Percentiles rank a stretch among this genome's conserved stretches.
Evolutionary conservation across 768 basidiomycete genomes (phyloP).

Genomic region (Chalciporus piperatus): DNA sequence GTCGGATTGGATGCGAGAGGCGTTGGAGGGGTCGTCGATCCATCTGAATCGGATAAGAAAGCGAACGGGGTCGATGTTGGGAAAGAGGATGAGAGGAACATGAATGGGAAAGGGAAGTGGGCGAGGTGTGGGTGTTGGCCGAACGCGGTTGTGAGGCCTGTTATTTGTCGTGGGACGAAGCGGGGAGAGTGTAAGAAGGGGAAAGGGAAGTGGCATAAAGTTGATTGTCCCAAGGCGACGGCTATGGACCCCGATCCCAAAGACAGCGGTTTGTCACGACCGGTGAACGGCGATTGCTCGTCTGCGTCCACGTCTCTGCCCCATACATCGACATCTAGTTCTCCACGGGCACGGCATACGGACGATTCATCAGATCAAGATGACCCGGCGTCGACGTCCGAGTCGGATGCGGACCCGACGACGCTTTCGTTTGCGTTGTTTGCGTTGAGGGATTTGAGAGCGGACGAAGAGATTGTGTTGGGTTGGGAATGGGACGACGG

Average conservation of each 20-base stretch:
- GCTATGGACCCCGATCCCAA: not conserved
- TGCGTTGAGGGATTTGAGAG: conserved; percentile 68
- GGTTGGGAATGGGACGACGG: conserved; percentile 98
- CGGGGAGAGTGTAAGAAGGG: conserved; percentile 16
- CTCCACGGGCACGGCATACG: conserved; percentile 7
- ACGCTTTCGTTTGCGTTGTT: conserved; percentile 76
- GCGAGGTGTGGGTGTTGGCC: conserved; percentile 54
- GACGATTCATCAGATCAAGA: conserved; percentile 20
- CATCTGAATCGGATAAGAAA: conserved; percentile 20
- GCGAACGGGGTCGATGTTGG: not conserved
- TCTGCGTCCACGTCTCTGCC: conserved; percentile 1
- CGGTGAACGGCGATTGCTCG: conserved; percentile 8
- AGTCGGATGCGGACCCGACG: conserved; percentile 29
- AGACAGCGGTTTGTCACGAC: not conserved
- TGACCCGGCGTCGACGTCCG: conserved; percentile 9
- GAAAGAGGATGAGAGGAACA: conserved; percentile 38
- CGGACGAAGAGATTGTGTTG: conserved; percentile 82
- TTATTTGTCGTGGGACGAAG: conserved; percentile 34
- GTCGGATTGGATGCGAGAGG: conserved; percentile 78
- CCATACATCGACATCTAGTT: not conserved
- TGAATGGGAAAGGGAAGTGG: conserved; percentile 46
- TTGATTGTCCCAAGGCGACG: conserved; percentile 13
- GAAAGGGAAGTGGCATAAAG: conserved; percentile 14
- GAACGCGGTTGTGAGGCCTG: conserved; percentile 44
- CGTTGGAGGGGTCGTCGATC: conserved; percentile 46